These are phyloP conservation scores for Cordyceps pruinosa DNA, from an alignment of 2,329 filamentous ascomycete species.

Conservation along the genomic window DNA sequence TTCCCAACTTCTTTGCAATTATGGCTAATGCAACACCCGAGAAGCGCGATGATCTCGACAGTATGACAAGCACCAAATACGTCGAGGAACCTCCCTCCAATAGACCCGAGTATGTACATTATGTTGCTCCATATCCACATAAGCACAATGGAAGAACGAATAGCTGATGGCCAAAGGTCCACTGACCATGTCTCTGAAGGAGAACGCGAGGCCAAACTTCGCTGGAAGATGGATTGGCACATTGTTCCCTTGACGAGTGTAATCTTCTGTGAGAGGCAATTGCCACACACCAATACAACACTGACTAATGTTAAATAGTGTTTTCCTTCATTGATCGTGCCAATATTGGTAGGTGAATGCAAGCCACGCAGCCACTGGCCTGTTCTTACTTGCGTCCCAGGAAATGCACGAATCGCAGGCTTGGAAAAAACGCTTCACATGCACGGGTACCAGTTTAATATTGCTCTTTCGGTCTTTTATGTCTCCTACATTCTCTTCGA, in stretches of 20 bases:
- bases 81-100: not conserved
- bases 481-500: constrained; percentile 60
- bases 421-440: constrained; percentile 49
- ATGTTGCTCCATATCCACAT: not conserved
- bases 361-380: not conserved
- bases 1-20: not conserved
- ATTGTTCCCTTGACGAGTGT: constrained; percentile 52
- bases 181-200: not conserved
- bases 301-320: constrained; percentile 20
- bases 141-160: not conserved
- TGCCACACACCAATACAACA: too few species aligned
- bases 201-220: constrained; percentile 25
- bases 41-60: not conserved
- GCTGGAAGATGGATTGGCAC: constrained; percentile 51
- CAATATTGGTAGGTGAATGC: constrained; percentile 49
- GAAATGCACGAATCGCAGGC: constrained; percentile 54
- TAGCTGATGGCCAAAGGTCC: not conserved
- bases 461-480: constrained; percentile 55
- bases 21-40: not conserved
- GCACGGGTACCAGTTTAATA: constrained; percentile 54
- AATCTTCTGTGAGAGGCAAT: constrained; percentile 41
- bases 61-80: not conserved
- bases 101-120: not conserved
- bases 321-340: constrained; percentile 62
- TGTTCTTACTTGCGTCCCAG: constrained; percentile 22